A percentile compares a stretch with the other conserved stretches of the same genome.
Evolutionary conservation across 148 eudicot genomes (phyloP).

Genomic region (Drosera capensis): DNA sequence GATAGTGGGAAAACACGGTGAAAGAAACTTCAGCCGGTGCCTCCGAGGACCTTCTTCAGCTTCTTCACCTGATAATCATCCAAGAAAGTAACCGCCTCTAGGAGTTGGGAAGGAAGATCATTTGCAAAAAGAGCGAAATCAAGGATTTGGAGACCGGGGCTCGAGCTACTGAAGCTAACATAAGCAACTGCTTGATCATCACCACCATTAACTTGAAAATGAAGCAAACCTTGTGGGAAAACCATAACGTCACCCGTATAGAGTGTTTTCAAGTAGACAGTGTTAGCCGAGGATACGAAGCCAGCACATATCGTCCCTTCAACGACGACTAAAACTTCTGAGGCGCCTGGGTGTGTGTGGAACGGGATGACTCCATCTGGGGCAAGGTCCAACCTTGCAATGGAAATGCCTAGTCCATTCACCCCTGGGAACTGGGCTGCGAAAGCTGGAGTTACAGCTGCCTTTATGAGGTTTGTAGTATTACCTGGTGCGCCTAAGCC

Average conservation of each 20-base stretch:
- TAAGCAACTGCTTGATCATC: neutral
- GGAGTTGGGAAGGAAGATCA: too few species aligned
- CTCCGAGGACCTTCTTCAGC: too few species aligned
- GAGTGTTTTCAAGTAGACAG: conserved; percentile 9
- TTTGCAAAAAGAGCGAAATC: too few species aligned
- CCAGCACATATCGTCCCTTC: conserved; percentile 16
- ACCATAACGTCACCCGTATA: conserved; percentile 13
- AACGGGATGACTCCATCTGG: conserved; percentile 11
- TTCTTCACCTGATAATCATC: too few species aligned
- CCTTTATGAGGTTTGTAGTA: too few species aligned
- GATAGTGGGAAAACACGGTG: too few species aligned
- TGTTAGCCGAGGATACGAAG: conserved; percentile 11
- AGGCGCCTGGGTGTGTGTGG: conserved; percentile 19
- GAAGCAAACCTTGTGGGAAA: conserved; percentile 15
- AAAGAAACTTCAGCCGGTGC: too few species aligned
- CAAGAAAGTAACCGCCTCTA: too few species aligned
- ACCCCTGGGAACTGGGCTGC: too few species aligned
- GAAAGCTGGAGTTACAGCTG: too few species aligned
- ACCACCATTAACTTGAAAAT: conserved; percentile 12
- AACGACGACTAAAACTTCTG: conserved; percentile 12
- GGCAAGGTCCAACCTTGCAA: conserved; percentile 13
- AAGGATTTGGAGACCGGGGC: too few species aligned
- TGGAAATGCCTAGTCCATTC: conserved; percentile 19
- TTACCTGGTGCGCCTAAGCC: too few species aligned
- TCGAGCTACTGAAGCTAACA: neutral